A percentile compares a stretch with the other conserved stretches of the same genome.
These are phyloP conservation scores for Trichomonas gallinae DNA, from an alignment of 208 protist species.

Conservation along the genomic window DNA sequence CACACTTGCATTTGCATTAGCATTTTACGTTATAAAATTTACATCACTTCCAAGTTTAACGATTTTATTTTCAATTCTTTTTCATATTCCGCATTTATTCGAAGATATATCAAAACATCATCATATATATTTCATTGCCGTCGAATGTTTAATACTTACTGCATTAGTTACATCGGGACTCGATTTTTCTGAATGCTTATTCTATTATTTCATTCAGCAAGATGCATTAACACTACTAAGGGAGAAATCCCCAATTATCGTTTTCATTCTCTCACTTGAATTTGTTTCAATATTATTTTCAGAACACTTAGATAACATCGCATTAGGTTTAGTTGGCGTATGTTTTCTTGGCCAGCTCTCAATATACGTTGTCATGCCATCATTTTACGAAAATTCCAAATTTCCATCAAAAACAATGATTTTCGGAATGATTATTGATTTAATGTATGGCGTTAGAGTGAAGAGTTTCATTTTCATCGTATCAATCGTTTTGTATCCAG, in stretches of 20 bases:
- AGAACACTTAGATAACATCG: not conserved
- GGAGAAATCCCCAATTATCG: not conserved
- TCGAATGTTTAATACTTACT: not conserved
- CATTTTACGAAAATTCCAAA: not conserved
- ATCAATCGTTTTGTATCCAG: not conserved
- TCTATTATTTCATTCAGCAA: not conserved
- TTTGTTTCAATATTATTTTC: not conserved
- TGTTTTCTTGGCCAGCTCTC: not conserved
- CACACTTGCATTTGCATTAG: not conserved
- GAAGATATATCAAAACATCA: not conserved
- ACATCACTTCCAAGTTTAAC: not conserved
- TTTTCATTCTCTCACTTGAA: not conserved
- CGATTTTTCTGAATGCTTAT: not conserved
- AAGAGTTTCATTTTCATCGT: not conserved
- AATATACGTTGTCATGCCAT: not conserved
- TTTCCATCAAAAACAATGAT: not conserved
- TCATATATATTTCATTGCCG: not conserved
- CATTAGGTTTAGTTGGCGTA: not conserved
- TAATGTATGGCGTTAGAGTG: not conserved
- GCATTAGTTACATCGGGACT: not conserved
- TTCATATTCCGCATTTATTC: not conserved
- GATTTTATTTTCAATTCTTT: not conserved
- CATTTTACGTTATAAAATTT: not conserved
- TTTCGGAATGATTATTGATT: not conserved
- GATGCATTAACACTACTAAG: not conserved